Evolutionary conservation across 225 moss, liverwort and hornwort species (phyloP).

Genomic region (Polytrichum formosum): DNA sequence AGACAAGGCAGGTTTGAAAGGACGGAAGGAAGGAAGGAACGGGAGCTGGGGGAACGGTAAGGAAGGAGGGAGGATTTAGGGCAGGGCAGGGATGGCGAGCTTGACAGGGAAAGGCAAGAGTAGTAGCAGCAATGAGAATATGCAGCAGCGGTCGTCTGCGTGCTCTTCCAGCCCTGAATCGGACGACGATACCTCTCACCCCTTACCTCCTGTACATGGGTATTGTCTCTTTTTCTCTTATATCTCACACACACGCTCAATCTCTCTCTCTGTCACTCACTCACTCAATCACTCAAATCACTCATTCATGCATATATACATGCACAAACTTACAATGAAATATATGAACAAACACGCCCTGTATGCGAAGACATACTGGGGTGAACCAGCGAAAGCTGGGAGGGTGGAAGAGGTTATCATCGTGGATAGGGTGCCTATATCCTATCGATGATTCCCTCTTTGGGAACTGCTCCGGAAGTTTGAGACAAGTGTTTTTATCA

Average conservation of each 20-base stretch:
- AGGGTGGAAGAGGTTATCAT: neutral
- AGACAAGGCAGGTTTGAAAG: neutral
- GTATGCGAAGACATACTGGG: too few species aligned
- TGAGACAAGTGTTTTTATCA: too few species aligned
- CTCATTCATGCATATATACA: neutral
- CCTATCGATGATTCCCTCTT: neutral
- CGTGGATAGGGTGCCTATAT: neutral
- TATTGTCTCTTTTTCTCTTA: conserved; percentile 7
- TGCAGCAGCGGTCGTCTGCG: conserved; percentile 59
- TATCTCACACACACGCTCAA: neutral
- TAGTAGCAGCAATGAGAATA: conserved; percentile 58
- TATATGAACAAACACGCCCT: neutral
- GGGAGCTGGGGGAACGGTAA: neutral
- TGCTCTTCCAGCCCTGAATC: conserved; percentile 78
- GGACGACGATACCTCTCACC: conserved; percentile 70
- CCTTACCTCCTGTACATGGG: conserved; percentile 77
- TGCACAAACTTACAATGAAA: neutral
- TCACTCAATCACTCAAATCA: neutral
- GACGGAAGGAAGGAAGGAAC: neutral
- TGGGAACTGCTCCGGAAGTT: neutral
- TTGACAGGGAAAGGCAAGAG: conserved; percentile 46
- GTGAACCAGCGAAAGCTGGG: neutral
- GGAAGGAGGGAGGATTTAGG: conserved; percentile 24
- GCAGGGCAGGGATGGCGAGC: conserved; percentile 40
- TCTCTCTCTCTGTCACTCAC: neutral